Evolutionary conservation across 441 rosid species (phyloP), one percentile per base, ranked within the genome.

Genomic region (Populus hybrid): DNA sequence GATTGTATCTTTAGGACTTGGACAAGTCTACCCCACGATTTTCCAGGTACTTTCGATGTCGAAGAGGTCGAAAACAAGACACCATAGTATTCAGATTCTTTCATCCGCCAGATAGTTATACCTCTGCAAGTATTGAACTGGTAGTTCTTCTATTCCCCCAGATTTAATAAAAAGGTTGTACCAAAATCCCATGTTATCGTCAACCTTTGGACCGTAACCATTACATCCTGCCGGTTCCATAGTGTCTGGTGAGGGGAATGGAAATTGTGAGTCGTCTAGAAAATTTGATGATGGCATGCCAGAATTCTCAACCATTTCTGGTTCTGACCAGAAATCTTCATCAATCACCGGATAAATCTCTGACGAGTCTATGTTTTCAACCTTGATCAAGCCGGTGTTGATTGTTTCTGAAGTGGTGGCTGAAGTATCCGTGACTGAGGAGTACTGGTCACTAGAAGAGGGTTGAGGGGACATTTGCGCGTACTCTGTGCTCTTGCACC

Each of bases 141-240:
- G 73, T 24, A 82, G 76, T 46, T 82, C 89, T 72, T 84, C 77
- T 12, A 74, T 80, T 4, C 85, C 92, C 0, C 86, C 94, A 2
- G 90, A 74, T 77, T 79, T 78, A 16, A 92, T 78, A 69, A 94
- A 83, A 74, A 92, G 72, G 68, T 91, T 82, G 74, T 90, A 89
- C 98, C 98, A 94, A 46, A 91, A 92, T 8, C 83, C 91, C 89
- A 89, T 83, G 70, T 67, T 82, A 77, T 84, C 85, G 10, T 87
- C 90, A 20, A 12, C 34, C 4, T 50, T 71, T 35, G 30, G 77
- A 75, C 21, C 74, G 11, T 64, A 79, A 69, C 59, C 59, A 50
- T 50, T 0, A 16, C 59, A 50, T 16, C 59, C 59, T 16, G 21
- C 21, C 14, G 3, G 18, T 5, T 21, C 53, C 70, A 69, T 30